Conservation (phyloP, 768 basidiomycete species). For the Psilocybe tampanensis region DNA sequence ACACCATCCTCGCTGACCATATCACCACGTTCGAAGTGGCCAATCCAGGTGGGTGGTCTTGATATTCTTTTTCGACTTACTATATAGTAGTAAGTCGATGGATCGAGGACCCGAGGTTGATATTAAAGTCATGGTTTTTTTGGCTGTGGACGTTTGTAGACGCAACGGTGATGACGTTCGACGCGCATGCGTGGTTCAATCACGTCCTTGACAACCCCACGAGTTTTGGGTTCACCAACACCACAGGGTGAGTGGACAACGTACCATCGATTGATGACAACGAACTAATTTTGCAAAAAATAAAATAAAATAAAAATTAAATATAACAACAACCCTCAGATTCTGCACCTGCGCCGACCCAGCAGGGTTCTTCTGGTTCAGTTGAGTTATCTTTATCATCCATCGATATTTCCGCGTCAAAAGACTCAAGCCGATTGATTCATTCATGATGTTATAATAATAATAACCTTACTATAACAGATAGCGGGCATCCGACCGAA, state of each 20-base stretch:
- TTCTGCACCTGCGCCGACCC: slow-evolving; percentile 52
- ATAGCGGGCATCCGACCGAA: slow-evolving; percentile 54
- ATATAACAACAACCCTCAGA: slow-evolving; percentile 24
- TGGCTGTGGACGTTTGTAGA: slow-evolving; percentile 20
- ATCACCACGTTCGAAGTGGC: slow-evolving; percentile 33
- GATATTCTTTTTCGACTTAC: no score
- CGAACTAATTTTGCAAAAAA: no score
- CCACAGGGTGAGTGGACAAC: slow-evolving; percentile 41
- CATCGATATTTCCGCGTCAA: not conserved
- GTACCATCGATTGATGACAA: not conserved
- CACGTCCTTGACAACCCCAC: slow-evolving; percentile 41
- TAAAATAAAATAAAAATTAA: no score
- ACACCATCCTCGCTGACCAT: slow-evolving; percentile 39
- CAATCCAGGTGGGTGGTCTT: slow-evolving; percentile 32
- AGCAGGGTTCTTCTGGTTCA: slow-evolving; percentile 52
- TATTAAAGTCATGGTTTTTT: not conserved
- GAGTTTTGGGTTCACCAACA: slow-evolving; percentile 47
- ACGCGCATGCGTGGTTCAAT: slow-evolving; percentile 54
- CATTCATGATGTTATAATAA: no score
- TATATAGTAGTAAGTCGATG: no score
- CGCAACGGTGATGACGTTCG: slow-evolving; percentile 47
- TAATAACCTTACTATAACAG: slow-evolving; percentile 33
- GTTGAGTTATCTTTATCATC: slow-evolving; percentile 31
- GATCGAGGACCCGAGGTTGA: no score
- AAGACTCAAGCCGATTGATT: no score